Evolutionary conservation across 106 monocot species (phyloP), one percentile per base, ranked within the genome.

Genomic region (Phalaenopsis equestris): DNA sequence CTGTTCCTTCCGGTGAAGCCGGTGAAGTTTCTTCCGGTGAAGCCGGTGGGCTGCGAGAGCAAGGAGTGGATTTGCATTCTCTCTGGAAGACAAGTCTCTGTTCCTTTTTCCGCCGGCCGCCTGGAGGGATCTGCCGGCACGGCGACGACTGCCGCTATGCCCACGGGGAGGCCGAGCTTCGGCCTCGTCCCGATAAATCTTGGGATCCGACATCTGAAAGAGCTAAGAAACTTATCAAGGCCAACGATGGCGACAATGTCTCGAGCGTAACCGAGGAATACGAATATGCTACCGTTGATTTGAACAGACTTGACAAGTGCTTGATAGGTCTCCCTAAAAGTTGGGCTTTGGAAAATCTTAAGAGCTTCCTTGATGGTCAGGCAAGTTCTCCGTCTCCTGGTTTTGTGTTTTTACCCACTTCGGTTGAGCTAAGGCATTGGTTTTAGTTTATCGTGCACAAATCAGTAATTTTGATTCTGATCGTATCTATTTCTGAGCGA

Each of bases 11-110:
- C 16, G 17, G 41, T 3, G 41, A 72, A 10, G 72, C 15, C 1
- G 74, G 74, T 19, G 41, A 30, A 30, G 30, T 30, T 30, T 74
- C 74, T 45, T 21, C 41, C 16, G 17, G 41, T 3, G 41, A 72
- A 10, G 72, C 15, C 1, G 74, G 74, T 19, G 41, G 43, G 45
- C 5, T 42, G 41, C 43, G 19, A 74, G 19, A 43, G 18, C 74
- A 10, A 24, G 61, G 37, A 39, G 39, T 21, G 21, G 70, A 81
- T 52, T 48, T 75, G 41, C 43, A 82, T 55, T 85, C 86, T 2
- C 37, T 82, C 14, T 93, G 98, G 94, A 99, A 94, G 89, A 94
- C 94, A 30, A 94, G 92, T 80, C 88, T 99, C 19, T 99, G 98
- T 79, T 91, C 91, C 18, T 99, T 75, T 81, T 94, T 87, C 87